A percentile compares a stretch with the other conserved stretches of the same genome.
These are phyloP conservation scores for Talaromyces nanjingensis DNA, from an alignment of 495 filamentous ascomycete genomes.

Conservation along the genomic window DNA sequence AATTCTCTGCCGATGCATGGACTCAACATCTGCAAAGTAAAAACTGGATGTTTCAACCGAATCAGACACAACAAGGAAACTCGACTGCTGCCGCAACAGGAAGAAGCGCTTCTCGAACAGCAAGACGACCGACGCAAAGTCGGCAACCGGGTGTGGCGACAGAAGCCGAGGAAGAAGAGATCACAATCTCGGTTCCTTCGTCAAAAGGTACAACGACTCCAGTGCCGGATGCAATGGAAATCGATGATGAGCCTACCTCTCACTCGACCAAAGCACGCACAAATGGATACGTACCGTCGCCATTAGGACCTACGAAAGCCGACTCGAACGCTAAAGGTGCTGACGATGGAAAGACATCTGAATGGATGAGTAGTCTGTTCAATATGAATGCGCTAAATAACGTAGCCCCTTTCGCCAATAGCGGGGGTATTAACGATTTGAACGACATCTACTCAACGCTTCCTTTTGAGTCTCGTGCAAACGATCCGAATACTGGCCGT, in stretches of 20 bases:
- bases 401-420: slow-evolving; percentile 56
- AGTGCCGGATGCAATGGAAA: slow-evolving; percentile 40
- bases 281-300: slow-evolving; percentile 5
- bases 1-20: slow-evolving; percentile 64
- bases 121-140: slow-evolving; percentile 14
- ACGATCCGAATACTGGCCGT: slow-evolving; percentile 19
- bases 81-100: slow-evolving; percentile 9
- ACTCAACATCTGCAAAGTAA: slow-evolving; percentile 53
- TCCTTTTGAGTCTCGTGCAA: slow-evolving; percentile 63
- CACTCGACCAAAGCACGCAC: slow-evolving; percentile 6
- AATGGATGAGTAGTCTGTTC: slow-evolving; percentile 18
- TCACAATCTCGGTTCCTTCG: slow-evolving; percentile 15
- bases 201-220: neutral
- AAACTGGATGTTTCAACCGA: slow-evolving; percentile 30
- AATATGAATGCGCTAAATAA: slow-evolving; percentile 60
- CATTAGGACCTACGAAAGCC: neutral
- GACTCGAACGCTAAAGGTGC: neutral
- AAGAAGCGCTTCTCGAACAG: slow-evolving; percentile 11
- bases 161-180: slow-evolving; percentile 35
- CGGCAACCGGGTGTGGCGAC: slow-evolving; percentile 33
- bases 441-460: slow-evolving; percentile 59
- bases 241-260: slow-evolving; percentile 34
- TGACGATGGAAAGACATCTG: slow-evolving; percentile 3
- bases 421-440: slow-evolving; percentile 54
- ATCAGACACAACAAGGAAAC: slow-evolving; percentile 27